These are phyloP conservation scores for Phytopythium boreale DNA, from an alignment of 352 stramenopile species.

Conservation along the genomic window DNA sequence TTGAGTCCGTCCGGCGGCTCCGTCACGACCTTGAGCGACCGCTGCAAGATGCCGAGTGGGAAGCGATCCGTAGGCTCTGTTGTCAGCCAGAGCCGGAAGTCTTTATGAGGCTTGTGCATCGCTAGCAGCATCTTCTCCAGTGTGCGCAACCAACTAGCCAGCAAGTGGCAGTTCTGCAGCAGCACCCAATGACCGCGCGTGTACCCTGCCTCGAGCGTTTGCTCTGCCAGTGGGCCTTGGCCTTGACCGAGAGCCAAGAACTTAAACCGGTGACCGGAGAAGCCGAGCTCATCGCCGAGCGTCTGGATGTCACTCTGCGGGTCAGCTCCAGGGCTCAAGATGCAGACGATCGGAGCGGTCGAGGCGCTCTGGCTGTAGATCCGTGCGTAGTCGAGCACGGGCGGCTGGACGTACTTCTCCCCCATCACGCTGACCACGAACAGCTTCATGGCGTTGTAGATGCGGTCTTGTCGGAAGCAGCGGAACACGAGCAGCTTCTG, in stretches of 20 bases:
- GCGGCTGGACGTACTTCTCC: slow-evolving; percentile 94
- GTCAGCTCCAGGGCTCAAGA: slow-evolving; percentile 92
- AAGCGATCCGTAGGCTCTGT: slow-evolving; percentile 95
- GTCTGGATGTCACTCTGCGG: slow-evolving; percentile 94
- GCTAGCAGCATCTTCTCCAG: slow-evolving; percentile 92
- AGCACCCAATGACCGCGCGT: slow-evolving; percentile 89
- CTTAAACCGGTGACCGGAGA: slow-evolving; percentile 90
- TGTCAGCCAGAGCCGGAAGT: slow-evolving; percentile 95
- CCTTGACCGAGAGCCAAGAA: slow-evolving; percentile 94
- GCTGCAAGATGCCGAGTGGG: slow-evolving; percentile 93
- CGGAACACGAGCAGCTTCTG: slow-evolving; percentile 92
- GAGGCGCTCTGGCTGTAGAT: slow-evolving; percentile 91
- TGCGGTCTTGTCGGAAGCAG: slow-evolving; percentile 93
- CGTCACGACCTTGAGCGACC: slow-evolving; percentile 95
- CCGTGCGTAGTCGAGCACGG: slow-evolving; percentile 91
- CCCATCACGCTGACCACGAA: slow-evolving; percentile 92
- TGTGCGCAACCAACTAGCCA: slow-evolving; percentile 91
- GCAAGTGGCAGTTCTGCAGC: slow-evolving; percentile 95
- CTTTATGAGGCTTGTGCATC: slow-evolving; percentile 91
- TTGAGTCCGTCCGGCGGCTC: slow-evolving; percentile 95
- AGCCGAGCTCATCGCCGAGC: slow-evolving; percentile 90
- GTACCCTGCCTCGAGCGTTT: slow-evolving; percentile 92
- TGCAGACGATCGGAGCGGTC: slow-evolving; percentile 92
- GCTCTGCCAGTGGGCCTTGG: slow-evolving; percentile 91
- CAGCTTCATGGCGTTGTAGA: slow-evolving; percentile 95